These are phyloP conservation scores for Acarospora socialis DNA, from an alignment of 2,329 filamentous ascomycete genomes.

Conservation along the genomic window DNA sequence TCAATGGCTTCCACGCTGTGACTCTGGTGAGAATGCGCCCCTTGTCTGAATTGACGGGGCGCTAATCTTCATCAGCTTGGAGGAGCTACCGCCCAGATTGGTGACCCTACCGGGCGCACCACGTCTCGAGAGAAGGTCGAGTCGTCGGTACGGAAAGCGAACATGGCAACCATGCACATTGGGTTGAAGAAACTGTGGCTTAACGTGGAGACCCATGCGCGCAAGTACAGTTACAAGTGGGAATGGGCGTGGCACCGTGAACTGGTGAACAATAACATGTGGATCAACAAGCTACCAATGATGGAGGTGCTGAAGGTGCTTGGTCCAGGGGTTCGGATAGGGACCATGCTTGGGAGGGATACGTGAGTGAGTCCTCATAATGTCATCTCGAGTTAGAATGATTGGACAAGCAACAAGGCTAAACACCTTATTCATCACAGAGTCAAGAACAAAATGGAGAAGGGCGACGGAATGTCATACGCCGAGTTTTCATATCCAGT, in stretches of 20 bases:
- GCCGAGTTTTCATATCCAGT: conserved; percentile 88
- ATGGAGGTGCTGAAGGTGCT: conserved; percentile 62
- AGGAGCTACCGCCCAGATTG: conserved; percentile 31
- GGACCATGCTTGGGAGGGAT: conserved; percentile 76
- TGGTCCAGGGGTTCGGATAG: conserved; percentile 60
- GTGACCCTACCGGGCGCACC: conserved; percentile 32
- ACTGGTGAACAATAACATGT: conserved; percentile 68
- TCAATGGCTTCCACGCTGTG: conserved; percentile 31
- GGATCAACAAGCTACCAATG: conserved; percentile 60
- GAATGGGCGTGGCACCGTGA: conserved; percentile 52
- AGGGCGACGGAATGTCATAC: conserved; percentile 83
- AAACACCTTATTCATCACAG: conserved; percentile 22
- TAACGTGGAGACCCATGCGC: conserved; percentile 54
- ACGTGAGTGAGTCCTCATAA: conserved; percentile 45
- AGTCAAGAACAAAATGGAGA: conserved; percentile 70
- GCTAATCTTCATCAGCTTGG: conserved; percentile 25
- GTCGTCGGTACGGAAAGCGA: conserved; percentile 27
- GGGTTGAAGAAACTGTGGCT: conserved; percentile 50
- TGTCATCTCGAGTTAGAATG: conserved; percentile 13
- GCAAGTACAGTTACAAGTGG: conserved; percentile 48
- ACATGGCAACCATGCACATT: conserved; percentile 35
- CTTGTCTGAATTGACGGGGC: conserved; percentile 7
- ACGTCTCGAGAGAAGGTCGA: conserved; percentile 26
- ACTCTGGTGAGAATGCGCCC: conserved; percentile 26
- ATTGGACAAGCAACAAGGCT: neutral